Evolutionary conservation across 345 rosid genomes (phyloP), one percentile per base, ranked within the genome.

Genomic region (Eucalyptus dawsonii): DNA sequence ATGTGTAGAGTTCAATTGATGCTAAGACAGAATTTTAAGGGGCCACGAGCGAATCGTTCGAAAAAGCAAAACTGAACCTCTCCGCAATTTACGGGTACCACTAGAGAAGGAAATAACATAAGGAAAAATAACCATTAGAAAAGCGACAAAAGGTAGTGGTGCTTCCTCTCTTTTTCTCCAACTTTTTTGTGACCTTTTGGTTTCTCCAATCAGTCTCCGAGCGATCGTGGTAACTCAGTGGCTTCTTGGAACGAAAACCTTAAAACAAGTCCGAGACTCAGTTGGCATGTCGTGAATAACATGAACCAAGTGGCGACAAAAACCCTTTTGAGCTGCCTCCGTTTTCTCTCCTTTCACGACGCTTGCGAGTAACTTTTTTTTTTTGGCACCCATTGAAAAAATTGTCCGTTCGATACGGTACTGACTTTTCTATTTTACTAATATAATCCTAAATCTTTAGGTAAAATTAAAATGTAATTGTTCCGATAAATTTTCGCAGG

Each of bases 401-500:
- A 31, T 16, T 2, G 24, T 69, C 13, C 12, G 2, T 11, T 11
- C 2, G 7, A 25, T 56, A 24, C 5, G 6, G 0, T 22, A 22
- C 29, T 8, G 24, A 56, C 11, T 22, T 56, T 56, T 56, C 3
- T 4, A 56, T 56, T 56, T 56, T 56, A 24, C 12, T 56, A 56
- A 56, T 22, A 24, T 56, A 56, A 24, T 56, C 12, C 5, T 56
- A 22, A 22, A 56, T 22, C 11, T 56, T 56, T 56, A 24, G 12
- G 62, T 24, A 56, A 56, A 9, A 56, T 56, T 56, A 22, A 22
- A 24, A 56, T 22, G 1, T 56, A 22, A 24, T 22, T 22, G 10
- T 56, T 56, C 5, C 1, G 13, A 56, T 56, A 0, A 56, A 22
- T 56, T 56, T 56, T 56, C 0, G 0, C 2, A 7, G 5, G 24